These are phyloP conservation scores for Amanita exitialis DNA, from an alignment of 768 basidiomycete genomes.

Conservation along the genomic window DNA sequence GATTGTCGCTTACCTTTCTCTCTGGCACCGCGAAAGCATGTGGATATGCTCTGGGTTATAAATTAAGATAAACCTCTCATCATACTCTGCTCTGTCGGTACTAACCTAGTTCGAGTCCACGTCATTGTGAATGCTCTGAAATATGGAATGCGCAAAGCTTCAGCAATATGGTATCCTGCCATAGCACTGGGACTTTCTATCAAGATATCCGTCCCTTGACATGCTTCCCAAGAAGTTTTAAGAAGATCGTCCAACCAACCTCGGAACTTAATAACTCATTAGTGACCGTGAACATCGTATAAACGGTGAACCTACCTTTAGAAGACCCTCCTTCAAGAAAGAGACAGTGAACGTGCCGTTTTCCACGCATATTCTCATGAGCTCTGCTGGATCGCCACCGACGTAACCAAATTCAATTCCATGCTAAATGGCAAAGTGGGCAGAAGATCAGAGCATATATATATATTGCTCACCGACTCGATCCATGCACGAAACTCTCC, in stretches of 20 bases:
- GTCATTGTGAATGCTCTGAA: conserved; percentile 97
- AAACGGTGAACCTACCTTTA: conserved; percentile 49
- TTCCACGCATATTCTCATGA: conserved; percentile 97
- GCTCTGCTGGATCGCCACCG: conserved; percentile 94
- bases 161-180: conserved; percentile 95
- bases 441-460: conserved; percentile 2
- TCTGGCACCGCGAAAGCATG: conserved; percentile 98
- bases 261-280: conserved; percentile 62
- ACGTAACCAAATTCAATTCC: conserved; percentile 95
- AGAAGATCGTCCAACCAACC: conserved; percentile 97
- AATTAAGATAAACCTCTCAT: background rate
- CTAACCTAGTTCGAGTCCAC: conserved; percentile 84
- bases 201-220: conserved; percentile 88
- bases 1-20: conserved; percentile 48
- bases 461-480: conserved; percentile 59
- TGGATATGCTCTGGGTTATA: conserved; percentile 67
- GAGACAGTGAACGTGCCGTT: conserved; percentile 97
- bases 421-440: conserved; percentile 38
- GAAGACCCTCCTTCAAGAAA: conserved; percentile 84
- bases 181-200: conserved; percentile 96
- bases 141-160: conserved; percentile 88
- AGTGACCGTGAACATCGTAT: background rate
- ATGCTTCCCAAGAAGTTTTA: conserved; percentile 92
- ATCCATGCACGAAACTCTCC: conserved; percentile 94
- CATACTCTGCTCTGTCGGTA: background rate